phyloP scores from a whole-genome alignment of 2,329 filamentous ascomycete genomes.

The Claviceps arundinis region DNA sequence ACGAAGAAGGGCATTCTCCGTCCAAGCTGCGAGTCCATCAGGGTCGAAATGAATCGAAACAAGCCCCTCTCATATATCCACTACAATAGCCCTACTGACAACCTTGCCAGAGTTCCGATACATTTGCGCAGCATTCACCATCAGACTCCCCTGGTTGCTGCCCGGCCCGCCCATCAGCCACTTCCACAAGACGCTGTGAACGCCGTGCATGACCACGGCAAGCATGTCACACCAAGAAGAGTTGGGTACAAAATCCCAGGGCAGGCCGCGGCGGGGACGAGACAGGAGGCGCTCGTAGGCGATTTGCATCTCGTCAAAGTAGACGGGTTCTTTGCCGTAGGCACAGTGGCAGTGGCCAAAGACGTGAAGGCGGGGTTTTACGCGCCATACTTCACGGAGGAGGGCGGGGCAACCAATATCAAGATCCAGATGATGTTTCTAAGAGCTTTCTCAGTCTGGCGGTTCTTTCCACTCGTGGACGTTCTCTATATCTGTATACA shows the following conservation, averaged over 20 bases:
- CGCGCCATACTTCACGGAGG: constrained; percentile 58
- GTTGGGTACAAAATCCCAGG: constrained; percentile 35
- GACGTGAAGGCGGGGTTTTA: constrained; percentile 62
- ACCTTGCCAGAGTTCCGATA: constrained; percentile 37
- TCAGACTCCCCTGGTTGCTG: constrained; percentile 33
- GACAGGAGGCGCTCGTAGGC: constrained; percentile 55
- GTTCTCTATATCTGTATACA: too few species aligned
- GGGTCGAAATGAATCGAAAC: not conserved
- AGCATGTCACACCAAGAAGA: constrained; percentile 32
- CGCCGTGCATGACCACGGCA: constrained; percentile 30
- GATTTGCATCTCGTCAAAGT: constrained; percentile 61
- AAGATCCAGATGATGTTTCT: constrained; percentile 56
- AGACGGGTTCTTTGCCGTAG: constrained; percentile 54
- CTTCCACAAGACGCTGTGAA: constrained; percentile 38
- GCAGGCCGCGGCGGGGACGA: constrained; percentile 25
- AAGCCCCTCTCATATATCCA: constrained; percentile 16
- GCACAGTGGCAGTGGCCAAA: constrained; percentile 79
- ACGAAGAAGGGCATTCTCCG: not conserved
- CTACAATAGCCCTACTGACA: constrained; percentile 25
- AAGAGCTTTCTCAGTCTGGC: not conserved
- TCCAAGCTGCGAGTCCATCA: not conserved
- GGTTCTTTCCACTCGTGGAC: too few species aligned
- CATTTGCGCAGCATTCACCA: constrained; percentile 47
- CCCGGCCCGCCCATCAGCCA: constrained; percentile 42
- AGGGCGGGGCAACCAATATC: constrained; percentile 59